Evolutionary conservation across 1,284 basidiomycete species (phyloP).

Genomic region (Gastroboletus turbinatus): DNA sequence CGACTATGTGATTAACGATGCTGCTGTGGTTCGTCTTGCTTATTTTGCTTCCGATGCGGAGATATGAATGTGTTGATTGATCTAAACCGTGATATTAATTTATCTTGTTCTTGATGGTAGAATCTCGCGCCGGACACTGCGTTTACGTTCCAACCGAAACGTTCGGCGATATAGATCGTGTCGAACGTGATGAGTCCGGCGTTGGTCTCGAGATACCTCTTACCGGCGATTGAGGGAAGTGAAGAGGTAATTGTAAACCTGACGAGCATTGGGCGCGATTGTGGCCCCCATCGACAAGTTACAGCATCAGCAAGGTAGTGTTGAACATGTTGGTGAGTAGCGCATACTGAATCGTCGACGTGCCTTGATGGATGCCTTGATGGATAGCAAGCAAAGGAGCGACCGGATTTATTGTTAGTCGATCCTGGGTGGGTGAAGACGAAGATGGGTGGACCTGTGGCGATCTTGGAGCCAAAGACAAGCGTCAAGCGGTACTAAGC

Average conservation of each 20-base stretch:
- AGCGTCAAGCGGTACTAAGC: not conserved
- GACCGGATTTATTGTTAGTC: conserved; percentile 25
- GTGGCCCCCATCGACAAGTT: conserved; percentile 23
- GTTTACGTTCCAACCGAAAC: conserved; percentile 24
- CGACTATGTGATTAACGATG: conserved; percentile 40
- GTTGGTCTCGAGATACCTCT: conserved; percentile 32
- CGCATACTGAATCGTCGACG: not conserved
- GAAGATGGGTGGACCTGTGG: conserved; percentile 9
- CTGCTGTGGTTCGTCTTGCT: conserved; percentile 31
- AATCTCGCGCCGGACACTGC: conserved; percentile 27
- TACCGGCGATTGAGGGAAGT: conserved; percentile 34
- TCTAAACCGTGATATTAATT: not conserved
- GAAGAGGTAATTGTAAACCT: conserved; percentile 38
- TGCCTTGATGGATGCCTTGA: not conserved
- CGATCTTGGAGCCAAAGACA: not conserved
- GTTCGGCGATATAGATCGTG: conserved; percentile 23
- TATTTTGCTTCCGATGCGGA: not conserved
- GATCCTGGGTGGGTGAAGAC: conserved; percentile 37
- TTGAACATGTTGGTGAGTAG: conserved; percentile 35
- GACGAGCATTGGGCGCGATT: conserved; percentile 32
- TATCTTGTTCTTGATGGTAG: conserved; percentile 8
- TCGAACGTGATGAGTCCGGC: conserved; percentile 38
- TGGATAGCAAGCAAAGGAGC: conserved; percentile 28
- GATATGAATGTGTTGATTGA: not conserved
- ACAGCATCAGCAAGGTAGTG: conserved; percentile 33